phyloP scores from a whole-genome alignment of 2,329 filamentous ascomycete genomes.

The Fusarium nisikadoi region DNA sequence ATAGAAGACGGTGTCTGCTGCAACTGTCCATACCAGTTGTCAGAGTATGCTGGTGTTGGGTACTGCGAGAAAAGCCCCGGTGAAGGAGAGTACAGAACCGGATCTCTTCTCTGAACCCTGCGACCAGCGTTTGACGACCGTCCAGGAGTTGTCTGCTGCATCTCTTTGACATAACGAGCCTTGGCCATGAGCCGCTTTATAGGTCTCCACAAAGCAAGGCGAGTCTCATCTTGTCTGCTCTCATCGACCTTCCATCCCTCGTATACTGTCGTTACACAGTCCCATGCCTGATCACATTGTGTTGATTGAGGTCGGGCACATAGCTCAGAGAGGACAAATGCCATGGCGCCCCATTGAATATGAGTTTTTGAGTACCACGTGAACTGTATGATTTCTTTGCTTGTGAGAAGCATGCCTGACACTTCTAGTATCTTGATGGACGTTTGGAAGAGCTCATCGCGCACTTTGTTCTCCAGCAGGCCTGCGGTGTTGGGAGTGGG shows the following conservation, averaged over 20 bases:
- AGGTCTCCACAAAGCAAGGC: not conserved
- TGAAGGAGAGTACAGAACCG: fast-evolving
- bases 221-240: not conserved
- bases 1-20: not conserved
- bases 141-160: not conserved
- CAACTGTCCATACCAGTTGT: not conserved
- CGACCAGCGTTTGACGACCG: fast-evolving
- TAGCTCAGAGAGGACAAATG: not conserved
- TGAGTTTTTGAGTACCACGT: not conserved
- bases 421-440: not conserved
- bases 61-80: not conserved
- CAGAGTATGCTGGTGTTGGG: not conserved
- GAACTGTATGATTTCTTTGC: not conserved
- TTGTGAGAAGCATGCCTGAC: not conserved
- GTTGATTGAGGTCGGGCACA: not conserved
- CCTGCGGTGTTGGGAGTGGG: not conserved
- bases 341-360: not conserved
- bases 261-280: not conserved
- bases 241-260: not conserved
- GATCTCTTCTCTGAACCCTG: not conserved
- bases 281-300: not conserved
- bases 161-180: not conserved
- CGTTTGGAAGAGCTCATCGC: not conserved
- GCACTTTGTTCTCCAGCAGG: not conserved
- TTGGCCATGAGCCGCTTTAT: not conserved